phyloP scores from a whole-genome alignment of 2,329 filamentous ascomycete species.

The Colletotrichum tabaci region DNA sequence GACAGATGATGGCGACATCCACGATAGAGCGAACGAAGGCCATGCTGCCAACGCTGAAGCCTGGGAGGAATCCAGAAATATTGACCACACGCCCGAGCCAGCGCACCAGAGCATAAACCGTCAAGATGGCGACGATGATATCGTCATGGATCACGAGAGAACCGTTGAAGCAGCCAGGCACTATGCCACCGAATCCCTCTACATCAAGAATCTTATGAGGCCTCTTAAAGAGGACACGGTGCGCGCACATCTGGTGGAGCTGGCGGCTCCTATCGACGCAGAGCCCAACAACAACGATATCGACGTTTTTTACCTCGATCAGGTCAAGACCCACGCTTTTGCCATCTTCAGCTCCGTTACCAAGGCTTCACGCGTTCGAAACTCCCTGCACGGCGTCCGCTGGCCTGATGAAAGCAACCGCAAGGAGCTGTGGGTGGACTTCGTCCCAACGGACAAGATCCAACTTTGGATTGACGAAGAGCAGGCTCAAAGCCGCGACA shows the following conservation, averaged over 20 bases:
- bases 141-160: slow-evolving; percentile 52
- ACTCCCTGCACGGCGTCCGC: slow-evolving; percentile 80
- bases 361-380: slow-evolving; percentile 83
- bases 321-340: slow-evolving; percentile 90
- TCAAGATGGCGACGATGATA: slow-evolving; percentile 44
- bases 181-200: slow-evolving; percentile 82
- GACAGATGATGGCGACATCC: neutral
- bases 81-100: slow-evolving; percentile 13
- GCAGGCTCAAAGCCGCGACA: slow-evolving; percentile 61
- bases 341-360: slow-evolving; percentile 78
- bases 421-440: slow-evolving; percentile 90
- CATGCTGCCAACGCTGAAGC: neutral
- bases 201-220: slow-evolving; percentile 92
- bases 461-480: slow-evolving; percentile 82
- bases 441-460: slow-evolving; percentile 83
- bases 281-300: slow-evolving; percentile 70
- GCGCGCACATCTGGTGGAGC: slow-evolving; percentile 75
- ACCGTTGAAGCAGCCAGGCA: slow-evolving; percentile 73
- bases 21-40: slow-evolving; percentile 7
- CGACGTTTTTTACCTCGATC: slow-evolving; percentile 82
- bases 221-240: slow-evolving; percentile 81
- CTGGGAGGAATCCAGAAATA: neutral
- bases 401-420: slow-evolving; percentile 92
- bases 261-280: slow-evolving; percentile 74
- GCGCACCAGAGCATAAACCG: slow-evolving; percentile 9